These are phyloP conservation scores for Melocanna baccifera DNA, from an alignment of 176 grass and related monocot species.

Conservation along the genomic window DNA sequence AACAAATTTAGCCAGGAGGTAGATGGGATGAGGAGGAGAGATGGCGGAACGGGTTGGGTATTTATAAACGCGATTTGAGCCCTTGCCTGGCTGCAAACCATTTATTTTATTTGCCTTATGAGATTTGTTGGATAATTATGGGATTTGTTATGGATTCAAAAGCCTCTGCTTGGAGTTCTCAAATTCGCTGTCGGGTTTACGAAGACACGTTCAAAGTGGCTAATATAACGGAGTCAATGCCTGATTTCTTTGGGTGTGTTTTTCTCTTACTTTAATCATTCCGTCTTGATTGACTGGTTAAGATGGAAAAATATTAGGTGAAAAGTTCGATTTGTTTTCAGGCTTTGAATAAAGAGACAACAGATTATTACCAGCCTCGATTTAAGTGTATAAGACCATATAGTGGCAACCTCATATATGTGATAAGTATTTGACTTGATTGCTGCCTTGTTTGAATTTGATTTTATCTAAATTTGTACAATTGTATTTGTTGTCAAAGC, in stretches of 20 bases:
- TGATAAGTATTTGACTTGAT: no score
- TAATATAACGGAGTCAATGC: background rate
- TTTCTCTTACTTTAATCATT: background rate
- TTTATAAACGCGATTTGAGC: conserved; percentile 19
- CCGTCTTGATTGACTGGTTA: background rate
- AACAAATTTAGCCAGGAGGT: background rate
- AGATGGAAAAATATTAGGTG: background rate
- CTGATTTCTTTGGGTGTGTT: background rate
- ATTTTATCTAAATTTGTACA: no score
- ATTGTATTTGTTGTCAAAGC: no score
- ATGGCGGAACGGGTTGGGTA: background rate
- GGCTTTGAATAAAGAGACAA: background rate
- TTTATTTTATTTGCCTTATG: background rate
- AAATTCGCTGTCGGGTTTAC: conserved; percentile 11
- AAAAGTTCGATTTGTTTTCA: background rate
- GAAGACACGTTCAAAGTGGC: background rate
- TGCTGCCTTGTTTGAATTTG: no score
- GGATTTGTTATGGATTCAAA: background rate
- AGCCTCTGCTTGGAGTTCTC: background rate
- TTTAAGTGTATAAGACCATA: no score
- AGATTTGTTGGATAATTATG: background rate
- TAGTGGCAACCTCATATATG: no score
- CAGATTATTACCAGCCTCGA: background rate
- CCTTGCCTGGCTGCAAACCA: background rate
- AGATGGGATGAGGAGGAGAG: conserved; percentile 12